These are phyloP conservation scores for Fusarium succisae DNA, from an alignment of 2,329 filamentous ascomycete species.

Conservation along the genomic window DNA sequence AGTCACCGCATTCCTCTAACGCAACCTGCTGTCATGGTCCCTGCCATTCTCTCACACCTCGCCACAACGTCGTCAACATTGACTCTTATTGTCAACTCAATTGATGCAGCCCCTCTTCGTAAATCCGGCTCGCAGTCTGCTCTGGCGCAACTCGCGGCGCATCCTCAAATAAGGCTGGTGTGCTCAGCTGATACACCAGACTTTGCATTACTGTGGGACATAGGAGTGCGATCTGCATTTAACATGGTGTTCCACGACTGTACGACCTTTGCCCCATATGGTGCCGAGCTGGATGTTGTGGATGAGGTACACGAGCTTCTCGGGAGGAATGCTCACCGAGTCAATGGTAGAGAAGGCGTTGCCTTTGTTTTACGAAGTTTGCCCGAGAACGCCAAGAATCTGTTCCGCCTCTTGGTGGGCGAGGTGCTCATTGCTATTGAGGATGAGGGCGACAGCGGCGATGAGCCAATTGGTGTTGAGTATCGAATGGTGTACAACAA, in stretches of 20 bases:
- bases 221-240: constrained; percentile 81
- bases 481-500: constrained; percentile 94
- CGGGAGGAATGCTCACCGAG: constrained; percentile 79
- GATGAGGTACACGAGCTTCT: constrained; percentile 91
- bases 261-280: constrained; percentile 84
- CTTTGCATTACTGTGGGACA: constrained; percentile 90
- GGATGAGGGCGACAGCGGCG: constrained; percentile 61
- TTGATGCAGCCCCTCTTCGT: constrained; percentile 83
- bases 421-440: constrained; percentile 81
- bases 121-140: constrained; percentile 74
- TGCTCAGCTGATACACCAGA: constrained; percentile 89
- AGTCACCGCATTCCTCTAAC: constrained; percentile 62
- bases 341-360: constrained; percentile 91
- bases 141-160: constrained; percentile 79
- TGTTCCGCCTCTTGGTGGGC: constrained; percentile 85
- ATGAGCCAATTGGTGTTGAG: constrained; percentile 77
- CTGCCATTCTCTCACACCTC: constrained; percentile 71
- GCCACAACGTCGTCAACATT: constrained; percentile 56
- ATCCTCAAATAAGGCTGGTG: constrained; percentile 76
- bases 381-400: constrained; percentile 87
- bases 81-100: constrained; percentile 82
- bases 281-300: constrained; percentile 80
- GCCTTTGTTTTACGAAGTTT: constrained; percentile 89
- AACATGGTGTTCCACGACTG: constrained; percentile 93
- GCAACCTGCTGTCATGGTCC: constrained; percentile 74